Evolutionary conservation across 73 alveolate genomes (phyloP).

Genomic region (Paramecium pentaurelia): DNA sequence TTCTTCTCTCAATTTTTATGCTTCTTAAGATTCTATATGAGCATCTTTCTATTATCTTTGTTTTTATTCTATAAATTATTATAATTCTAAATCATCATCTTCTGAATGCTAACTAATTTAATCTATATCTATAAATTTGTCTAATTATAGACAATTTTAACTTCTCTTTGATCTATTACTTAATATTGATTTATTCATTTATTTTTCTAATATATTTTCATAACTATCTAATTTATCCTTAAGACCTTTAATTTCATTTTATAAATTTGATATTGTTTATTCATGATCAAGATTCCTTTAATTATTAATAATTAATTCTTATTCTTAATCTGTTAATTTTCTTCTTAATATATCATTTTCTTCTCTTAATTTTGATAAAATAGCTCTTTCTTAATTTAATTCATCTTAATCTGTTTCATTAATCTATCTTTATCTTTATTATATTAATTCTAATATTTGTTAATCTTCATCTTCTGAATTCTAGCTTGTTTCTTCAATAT

Average conservation of each 20-base stretch:
- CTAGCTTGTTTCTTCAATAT: neutral
- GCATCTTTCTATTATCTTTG: neutral
- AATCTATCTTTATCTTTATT: neutral
- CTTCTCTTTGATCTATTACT: constrained; percentile 37
- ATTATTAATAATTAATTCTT: neutral
- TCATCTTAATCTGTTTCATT: neutral
- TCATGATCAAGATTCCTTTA: neutral
- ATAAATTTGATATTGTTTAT: neutral
- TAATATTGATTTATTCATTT: neutral
- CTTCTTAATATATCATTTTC: neutral
- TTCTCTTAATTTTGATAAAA: neutral
- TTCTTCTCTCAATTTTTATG: neutral
- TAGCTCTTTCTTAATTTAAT: neutral
- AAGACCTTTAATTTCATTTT: neutral
- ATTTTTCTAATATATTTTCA: neutral
- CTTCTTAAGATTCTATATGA: neutral
- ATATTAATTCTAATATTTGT: neutral
- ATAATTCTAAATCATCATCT: neutral
- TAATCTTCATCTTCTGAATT: neutral
- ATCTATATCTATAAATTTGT: neutral
- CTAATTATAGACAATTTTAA: neutral
- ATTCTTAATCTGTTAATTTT: neutral
- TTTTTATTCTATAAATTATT: neutral
- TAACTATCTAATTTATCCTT: neutral
- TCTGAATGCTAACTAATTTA: neutral